phyloP scores from a whole-genome alignment of 1,284 basidiomycete species.

The Wallemia mellicola region DNA sequence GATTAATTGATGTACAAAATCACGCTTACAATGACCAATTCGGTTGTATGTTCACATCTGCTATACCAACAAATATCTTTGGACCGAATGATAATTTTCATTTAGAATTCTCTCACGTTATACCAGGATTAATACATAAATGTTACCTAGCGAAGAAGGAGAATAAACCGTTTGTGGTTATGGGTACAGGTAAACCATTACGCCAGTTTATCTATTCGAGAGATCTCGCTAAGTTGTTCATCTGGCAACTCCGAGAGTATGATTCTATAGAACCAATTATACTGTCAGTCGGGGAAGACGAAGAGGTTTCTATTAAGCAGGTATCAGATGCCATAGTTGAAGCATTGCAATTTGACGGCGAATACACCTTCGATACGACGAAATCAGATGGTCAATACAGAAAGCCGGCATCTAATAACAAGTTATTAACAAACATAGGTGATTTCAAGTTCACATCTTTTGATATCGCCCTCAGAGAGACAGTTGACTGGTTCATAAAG shows the following conservation, averaged over 20 bases:
- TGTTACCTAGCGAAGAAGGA: slow-evolving; percentile 64
- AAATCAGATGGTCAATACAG: slow-evolving; percentile 57
- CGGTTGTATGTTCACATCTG: slow-evolving; percentile 63
- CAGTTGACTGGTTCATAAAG: slow-evolving; percentile 45
- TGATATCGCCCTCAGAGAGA: slow-evolving; percentile 30
- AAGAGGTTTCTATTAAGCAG: slow-evolving; percentile 61
- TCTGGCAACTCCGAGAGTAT: slow-evolving; percentile 68
- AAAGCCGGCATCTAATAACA: slow-evolving; percentile 73
- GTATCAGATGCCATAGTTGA: slow-evolving; percentile 57
- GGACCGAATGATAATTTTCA: slow-evolving; percentile 43
- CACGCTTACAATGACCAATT: slow-evolving; percentile 73
- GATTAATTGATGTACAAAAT: slow-evolving; percentile 75
- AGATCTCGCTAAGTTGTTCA: slow-evolving; percentile 67
- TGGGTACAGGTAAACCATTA: slow-evolving; percentile 55
- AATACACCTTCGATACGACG: slow-evolving; percentile 23
- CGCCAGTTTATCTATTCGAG: slow-evolving; percentile 81
- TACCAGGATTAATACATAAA: slow-evolving; percentile 64
- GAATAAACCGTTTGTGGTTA: slow-evolving; percentile 45
- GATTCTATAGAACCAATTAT: slow-evolving; percentile 66
- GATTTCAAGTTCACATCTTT: slow-evolving; percentile 59
- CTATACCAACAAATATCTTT: slow-evolving; percentile 75
- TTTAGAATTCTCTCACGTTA: slow-evolving; percentile 62
- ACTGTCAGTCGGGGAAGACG: slow-evolving; percentile 55
- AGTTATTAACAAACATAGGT: slow-evolving; percentile 32
- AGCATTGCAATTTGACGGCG: slow-evolving; percentile 38